These are phyloP conservation scores for Penicillium hesseltinei DNA, from an alignment of 2,329 filamentous ascomycete genomes.

Conservation along the genomic window DNA sequence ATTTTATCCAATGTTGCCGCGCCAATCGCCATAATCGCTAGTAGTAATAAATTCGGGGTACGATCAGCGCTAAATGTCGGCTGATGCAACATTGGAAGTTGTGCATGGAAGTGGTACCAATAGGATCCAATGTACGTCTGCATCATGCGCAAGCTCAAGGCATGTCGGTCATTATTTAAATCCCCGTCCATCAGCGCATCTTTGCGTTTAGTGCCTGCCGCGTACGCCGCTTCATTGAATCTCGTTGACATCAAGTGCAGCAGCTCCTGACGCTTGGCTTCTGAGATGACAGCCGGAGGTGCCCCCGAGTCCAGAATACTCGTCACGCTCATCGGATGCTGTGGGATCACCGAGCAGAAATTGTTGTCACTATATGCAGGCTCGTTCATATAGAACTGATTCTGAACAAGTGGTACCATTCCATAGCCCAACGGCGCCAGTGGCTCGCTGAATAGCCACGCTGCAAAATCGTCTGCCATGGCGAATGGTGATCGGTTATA, in stretches of 20 bases:
- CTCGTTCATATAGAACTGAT: conserved; percentile 52
- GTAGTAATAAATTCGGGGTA: conserved; percentile 77
- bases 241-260: conserved; percentile 76
- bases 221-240: conserved; percentile 77
- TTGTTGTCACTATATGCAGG: conserved; percentile 47
- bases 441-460: conserved; percentile 75
- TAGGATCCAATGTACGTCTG: conserved; percentile 90
- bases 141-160: conserved; percentile 89
- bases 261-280: conserved; percentile 81
- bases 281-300: conserved; percentile 77
- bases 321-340: conserved; percentile 86
- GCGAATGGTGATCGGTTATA: conserved; percentile 84
- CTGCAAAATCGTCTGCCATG: conserved; percentile 83
- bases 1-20: conserved; percentile 84
- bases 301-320: conserved; percentile 77
- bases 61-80: conserved; percentile 88
- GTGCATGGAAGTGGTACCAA: conserved; percentile 92
- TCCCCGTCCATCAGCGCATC: conserved; percentile 77
- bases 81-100: conserved; percentile 90
- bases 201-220: conserved; percentile 70
- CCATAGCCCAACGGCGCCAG: conserved; percentile 54
- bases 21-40: conserved; percentile 89
- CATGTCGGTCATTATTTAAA: conserved; percentile 59
- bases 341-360: conserved; percentile 52
- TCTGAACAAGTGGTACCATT: conserved; percentile 46